Percentiles rank a stretch among this genome's conserved stretches.
phyloP scores from a whole-genome alignment of 164 flowering plant genomes.

The Liriodendron chinense region DNA sequence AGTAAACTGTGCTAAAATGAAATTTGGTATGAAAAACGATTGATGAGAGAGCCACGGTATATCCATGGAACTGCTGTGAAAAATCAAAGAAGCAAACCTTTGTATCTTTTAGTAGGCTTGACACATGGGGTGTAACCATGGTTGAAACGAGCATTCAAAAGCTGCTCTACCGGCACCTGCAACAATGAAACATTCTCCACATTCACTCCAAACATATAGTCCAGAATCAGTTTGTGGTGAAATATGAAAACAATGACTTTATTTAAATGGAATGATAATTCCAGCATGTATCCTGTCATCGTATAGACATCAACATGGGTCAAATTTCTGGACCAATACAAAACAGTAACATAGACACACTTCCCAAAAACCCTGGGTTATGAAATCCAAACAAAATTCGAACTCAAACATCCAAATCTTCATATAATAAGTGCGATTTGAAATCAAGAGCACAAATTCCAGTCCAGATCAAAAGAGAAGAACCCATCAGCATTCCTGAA shows the following conservation, averaged over 20 bases:
- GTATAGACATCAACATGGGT: not conserved
- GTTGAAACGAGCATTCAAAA: conserved; percentile 63
- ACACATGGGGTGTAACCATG: conserved; percentile 62
- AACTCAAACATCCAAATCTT: not conserved
- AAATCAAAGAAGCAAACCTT: conserved; percentile 37
- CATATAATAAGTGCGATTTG: not conserved
- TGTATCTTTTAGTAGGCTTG: conserved; percentile 60
- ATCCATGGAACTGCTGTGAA: not conserved
- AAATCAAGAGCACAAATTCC: not conserved
- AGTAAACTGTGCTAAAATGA: too few species aligned
- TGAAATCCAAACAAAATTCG: not conserved
- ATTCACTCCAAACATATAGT: not conserved
- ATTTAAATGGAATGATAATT: not conserved
- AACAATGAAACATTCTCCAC: not conserved
- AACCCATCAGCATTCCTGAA: not conserved
- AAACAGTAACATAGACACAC: too few species aligned
- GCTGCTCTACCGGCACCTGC: conserved; percentile 42
- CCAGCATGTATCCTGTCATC: not conserved
- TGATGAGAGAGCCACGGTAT: too few species aligned
- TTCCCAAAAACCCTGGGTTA: too few species aligned
- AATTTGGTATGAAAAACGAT: too few species aligned
- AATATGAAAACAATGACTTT: not conserved
- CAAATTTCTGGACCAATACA: too few species aligned
- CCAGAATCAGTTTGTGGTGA: too few species aligned
- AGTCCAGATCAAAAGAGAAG: not conserved